These are phyloP conservation scores for Phytophthora uliginosa DNA, from an alignment of 352 stramenopile species.

Conservation along the genomic window DNA sequence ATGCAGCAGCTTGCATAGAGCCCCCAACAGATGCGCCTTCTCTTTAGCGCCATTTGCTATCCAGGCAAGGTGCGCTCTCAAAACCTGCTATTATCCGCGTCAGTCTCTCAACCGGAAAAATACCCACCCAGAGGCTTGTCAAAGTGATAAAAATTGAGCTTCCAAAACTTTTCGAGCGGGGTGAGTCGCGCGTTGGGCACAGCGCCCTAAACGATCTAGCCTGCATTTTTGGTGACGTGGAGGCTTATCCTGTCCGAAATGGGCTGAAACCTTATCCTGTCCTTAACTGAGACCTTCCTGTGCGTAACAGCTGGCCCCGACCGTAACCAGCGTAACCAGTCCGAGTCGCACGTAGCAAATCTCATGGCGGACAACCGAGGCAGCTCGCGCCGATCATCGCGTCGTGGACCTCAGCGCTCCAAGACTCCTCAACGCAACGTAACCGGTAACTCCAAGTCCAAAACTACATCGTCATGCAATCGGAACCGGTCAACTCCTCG, in stretches of 20 bases:
- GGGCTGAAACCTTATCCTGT: too few species aligned
- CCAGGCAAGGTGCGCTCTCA: background rate
- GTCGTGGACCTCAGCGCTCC: slow-evolving; percentile 6
- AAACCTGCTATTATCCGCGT: background rate
- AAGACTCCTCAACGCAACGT: slow-evolving; percentile 5
- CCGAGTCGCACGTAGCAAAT: slow-evolving; percentile 12
- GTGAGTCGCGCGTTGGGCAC: slow-evolving; percentile 12
- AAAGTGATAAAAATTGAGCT: background rate
- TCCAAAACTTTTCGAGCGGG: background rate
- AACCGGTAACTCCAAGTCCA: background rate
- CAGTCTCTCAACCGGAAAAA: background rate
- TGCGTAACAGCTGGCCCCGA: background rate
- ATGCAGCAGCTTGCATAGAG: slow-evolving; percentile 9
- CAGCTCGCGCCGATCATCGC: slow-evolving; percentile 10
- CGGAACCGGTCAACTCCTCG: slow-evolving; percentile 4
- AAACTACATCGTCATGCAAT: slow-evolving; percentile 4
- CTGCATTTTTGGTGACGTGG: background rate
- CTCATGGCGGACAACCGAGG: slow-evolving; percentile 18
- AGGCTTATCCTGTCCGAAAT: background rate
- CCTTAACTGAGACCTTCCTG: background rate
- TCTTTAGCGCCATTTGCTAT: slow-evolving; percentile 30
- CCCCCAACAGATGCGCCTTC: slow-evolving; percentile 23
- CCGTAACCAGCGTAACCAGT: slow-evolving; percentile 1
- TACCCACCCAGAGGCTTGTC: background rate
- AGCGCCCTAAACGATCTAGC: too few species aligned